Percentiles rank a stretch among this genome's conserved stretches.
Conservation (phyloP, 2,329 filamentous ascomycete species). For the Grosmannia serpens region DNA sequence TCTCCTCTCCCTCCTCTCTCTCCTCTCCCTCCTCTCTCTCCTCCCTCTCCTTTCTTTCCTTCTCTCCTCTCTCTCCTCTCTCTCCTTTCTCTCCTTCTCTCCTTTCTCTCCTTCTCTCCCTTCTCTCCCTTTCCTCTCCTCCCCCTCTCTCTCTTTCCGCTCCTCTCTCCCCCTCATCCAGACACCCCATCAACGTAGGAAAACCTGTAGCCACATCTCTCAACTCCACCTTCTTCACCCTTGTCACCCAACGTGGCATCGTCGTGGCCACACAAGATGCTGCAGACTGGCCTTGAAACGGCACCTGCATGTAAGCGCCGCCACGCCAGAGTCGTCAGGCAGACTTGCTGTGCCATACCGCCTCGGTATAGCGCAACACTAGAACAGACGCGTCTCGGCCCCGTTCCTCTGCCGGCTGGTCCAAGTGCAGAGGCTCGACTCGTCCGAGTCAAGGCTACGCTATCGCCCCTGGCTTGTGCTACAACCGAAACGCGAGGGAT, state of each 20-base stretch:
- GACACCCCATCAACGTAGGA: too few species aligned
- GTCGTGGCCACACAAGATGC: not conserved
- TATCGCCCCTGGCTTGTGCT: not conserved
- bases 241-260: not conserved
- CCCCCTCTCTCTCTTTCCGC: too few species aligned
- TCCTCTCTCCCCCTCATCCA: not conserved
- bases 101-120: not conserved
- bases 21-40: too few species aligned
- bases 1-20: too few species aligned
- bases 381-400: not conserved
- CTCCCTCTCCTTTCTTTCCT: not conserved
- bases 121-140: not conserved
- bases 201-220: not conserved
- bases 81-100: not conserved
- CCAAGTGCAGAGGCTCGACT: not conserved
- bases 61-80: not conserved
- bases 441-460: not conserved
- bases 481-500: not conserved
- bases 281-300: not conserved
- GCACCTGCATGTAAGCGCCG: conserved; percentile 1
- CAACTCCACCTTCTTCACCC: not conserved
- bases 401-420: not conserved
- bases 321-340: not conserved
- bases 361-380: too few species aligned
- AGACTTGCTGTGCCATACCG: too few species aligned